These are phyloP conservation scores for Lumnitzera racemosa DNA, from an alignment of 345 rosid genomes.

Conservation along the genomic window DNA sequence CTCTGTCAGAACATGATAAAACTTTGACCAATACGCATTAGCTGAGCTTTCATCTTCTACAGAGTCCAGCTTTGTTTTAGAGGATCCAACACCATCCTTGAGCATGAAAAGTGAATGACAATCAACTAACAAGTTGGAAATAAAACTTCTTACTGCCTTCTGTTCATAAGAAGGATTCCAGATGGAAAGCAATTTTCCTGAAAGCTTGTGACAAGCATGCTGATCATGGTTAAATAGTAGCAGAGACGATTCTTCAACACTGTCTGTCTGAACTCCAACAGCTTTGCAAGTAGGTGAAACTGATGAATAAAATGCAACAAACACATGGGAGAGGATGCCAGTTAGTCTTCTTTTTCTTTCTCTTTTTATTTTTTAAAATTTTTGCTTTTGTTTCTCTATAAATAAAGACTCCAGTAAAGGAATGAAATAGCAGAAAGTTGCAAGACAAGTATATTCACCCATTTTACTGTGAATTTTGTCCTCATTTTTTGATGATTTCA, in stretches of 20 bases:
- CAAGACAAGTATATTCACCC: constrained; percentile 18
- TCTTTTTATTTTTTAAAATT: too few species aligned
- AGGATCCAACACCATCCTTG: constrained; percentile 25
- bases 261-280: constrained; percentile 66
- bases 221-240: constrained; percentile 13
- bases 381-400: too few species aligned
- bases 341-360: too few species aligned
- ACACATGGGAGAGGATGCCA: neutral
- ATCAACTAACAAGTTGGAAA: constrained; percentile 47
- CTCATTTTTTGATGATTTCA: constrained; percentile 16
- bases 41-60: constrained; percentile 19
- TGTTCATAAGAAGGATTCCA: constrained; percentile 47
- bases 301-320: constrained; percentile 10
- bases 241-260: constrained; percentile 9
- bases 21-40: constrained; percentile 15
- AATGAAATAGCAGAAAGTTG: neutral
- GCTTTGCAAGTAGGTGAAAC: constrained; percentile 42
- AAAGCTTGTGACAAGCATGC: constrained; percentile 24
- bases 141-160: constrained; percentile 35
- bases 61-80: constrained; percentile 17
- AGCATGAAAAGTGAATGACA: constrained; percentile 59
- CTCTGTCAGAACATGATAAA: constrained; percentile 46
- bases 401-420: too few species aligned
- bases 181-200: constrained; percentile 45
- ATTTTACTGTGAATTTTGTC: constrained; percentile 15